phyloP scores from a whole-genome alignment of 768 basidiomycete species.

The Leucosporidium creatinivorum region DNA sequence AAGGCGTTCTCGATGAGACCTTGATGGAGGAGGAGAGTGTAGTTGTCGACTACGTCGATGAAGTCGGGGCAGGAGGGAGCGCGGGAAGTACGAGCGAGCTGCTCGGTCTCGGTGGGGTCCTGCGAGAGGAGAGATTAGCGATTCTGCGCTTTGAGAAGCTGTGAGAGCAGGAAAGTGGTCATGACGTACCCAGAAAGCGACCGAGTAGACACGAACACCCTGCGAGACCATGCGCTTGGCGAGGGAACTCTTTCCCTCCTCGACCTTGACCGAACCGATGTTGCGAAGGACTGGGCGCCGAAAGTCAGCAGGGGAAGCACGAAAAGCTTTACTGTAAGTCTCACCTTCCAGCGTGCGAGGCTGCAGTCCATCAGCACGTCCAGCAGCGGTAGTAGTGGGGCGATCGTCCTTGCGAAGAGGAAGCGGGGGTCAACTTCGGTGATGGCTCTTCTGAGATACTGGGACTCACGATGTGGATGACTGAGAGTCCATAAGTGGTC shows the following conservation, averaged over 20 bases:
- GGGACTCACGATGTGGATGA: constrained; percentile 32
- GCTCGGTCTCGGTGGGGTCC: constrained; percentile 25
- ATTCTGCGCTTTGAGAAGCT: neutral
- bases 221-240: constrained; percentile 37
- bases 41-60: constrained; percentile 37
- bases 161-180: neutral
- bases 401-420: constrained; percentile 6
- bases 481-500: constrained; percentile 35
- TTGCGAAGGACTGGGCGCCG: constrained; percentile 29
- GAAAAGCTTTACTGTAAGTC: neutral
- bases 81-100: constrained; percentile 36
- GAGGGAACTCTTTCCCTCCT: constrained; percentile 30
- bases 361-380: constrained; percentile 35
- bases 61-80: constrained; percentile 38
- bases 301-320: neutral
- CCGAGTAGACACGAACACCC: constrained; percentile 37
- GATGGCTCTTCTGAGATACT: neutral
- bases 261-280: constrained; percentile 30
- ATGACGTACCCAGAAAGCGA: constrained; percentile 35
- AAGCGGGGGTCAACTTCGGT: neutral
- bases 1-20: constrained; percentile 37
- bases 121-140: neutral
- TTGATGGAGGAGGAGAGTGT: constrained; percentile 37
- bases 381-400: constrained; percentile 9
- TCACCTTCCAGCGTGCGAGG: constrained; percentile 34